Evolutionary conservation across 352 stramenopile genomes (phyloP).

Genomic region (Globisporangium carolinianum): DNA sequence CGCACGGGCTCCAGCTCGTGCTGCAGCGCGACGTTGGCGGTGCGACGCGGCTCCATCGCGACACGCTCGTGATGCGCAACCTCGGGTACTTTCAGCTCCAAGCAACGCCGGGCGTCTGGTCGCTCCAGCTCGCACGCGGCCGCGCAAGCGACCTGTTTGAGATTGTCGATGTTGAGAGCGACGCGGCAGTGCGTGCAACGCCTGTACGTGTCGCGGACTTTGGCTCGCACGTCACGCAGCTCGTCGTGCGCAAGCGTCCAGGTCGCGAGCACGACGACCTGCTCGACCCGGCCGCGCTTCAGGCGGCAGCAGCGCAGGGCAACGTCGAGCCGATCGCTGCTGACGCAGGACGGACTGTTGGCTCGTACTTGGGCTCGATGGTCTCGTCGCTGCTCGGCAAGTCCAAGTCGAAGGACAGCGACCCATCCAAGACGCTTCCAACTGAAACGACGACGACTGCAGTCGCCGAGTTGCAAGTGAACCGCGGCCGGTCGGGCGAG

Average conservation of each 20-base stretch:
- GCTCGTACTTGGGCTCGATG: constrained; percentile 72
- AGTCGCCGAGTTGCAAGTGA: constrained; percentile 3
- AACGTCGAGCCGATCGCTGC: constrained; percentile 32
- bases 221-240: constrained; percentile 69
- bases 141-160: constrained; percentile 71
- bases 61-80: constrained; percentile 99
- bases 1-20: constrained; percentile 89
- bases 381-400: constrained; percentile 63
- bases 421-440: constrained; percentile 1
- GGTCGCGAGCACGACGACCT: constrained; percentile 82
- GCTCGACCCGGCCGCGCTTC: constrained; percentile 26
- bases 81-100: constrained; percentile 99
- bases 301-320: constrained; percentile 7
- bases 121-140: constrained; percentile 85
- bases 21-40: constrained; percentile 67
- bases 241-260: constrained; percentile 89
- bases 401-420: constrained; percentile 7
- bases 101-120: constrained; percentile 93
- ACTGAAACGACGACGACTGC: neutral
- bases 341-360: constrained; percentile 36
- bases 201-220: constrained; percentile 83
- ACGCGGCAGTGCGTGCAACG: constrained; percentile 23
- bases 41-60: constrained; percentile 52
- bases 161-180: constrained; percentile 50
- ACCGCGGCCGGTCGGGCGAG: constrained; percentile 63